Percentiles rank a stretch among this genome's conserved stretches.
Evolutionary conservation across 1,284 basidiomycete species (phyloP).

Genomic region (Tilletia caries): DNA sequence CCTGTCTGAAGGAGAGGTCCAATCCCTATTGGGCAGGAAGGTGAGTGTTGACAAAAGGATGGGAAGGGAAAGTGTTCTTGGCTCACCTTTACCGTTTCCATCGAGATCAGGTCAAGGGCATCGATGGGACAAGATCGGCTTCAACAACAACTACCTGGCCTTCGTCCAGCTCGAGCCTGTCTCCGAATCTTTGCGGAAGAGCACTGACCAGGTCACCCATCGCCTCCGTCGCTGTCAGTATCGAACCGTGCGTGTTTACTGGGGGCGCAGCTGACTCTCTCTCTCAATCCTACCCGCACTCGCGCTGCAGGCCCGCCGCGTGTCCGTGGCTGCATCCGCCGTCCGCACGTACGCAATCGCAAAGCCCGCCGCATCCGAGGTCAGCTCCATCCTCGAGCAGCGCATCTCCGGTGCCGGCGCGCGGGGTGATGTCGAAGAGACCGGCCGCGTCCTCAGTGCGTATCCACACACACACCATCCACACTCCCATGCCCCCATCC

Average conservation of each 20-base stretch:
- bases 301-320: conserved; percentile 62
- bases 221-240: conserved; percentile 60
- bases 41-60: too few species aligned
- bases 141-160: neutral
- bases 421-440: conserved; percentile 94
- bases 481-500: neutral
- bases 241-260: too few species aligned
- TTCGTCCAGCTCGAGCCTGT: neutral
- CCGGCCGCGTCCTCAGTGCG: conserved; percentile 93
- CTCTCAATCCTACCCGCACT: neutral
- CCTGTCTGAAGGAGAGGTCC: neutral
- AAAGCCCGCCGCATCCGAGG: conserved; percentile 98
- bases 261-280: neutral
- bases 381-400: conserved; percentile 96
- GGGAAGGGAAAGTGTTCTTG: too few species aligned
- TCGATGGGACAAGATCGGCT: conserved; percentile 1
- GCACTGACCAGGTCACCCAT: too few species aligned
- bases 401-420: conserved; percentile 89
- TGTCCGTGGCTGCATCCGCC: conserved; percentile 28
- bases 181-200: neutral
- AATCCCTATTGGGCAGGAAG: neutral
- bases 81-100: neutral
- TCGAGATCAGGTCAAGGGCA: neutral
- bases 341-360: conserved; percentile 80
- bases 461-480: conserved; percentile 32